phyloP scores from a whole-genome alignment of 2,329 filamentous ascomycete species.

The Ceratocystis cacaofunesta region DNA sequence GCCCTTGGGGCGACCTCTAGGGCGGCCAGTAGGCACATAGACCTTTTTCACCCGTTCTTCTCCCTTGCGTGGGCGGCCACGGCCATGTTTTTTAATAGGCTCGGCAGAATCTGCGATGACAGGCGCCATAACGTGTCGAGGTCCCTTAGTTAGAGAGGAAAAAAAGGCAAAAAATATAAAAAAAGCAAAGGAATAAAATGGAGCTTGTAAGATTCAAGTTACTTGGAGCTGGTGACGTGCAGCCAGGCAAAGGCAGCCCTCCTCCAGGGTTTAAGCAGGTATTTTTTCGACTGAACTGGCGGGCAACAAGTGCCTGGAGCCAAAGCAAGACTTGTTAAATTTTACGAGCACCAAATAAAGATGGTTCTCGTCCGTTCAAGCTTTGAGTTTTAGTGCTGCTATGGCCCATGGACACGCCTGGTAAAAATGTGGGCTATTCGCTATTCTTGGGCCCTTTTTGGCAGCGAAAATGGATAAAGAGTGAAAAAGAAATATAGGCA shows the following conservation, averaged over 20 bases:
- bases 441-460: background rate
- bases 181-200: background rate
- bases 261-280: background rate
- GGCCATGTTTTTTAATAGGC: slow-evolving; percentile 21
- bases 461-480: background rate
- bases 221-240: background rate
- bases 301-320: background rate
- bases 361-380: background rate
- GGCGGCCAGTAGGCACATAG: slow-evolving; percentile 27
- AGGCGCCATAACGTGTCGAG: slow-evolving; percentile 18
- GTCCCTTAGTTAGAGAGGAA: background rate
- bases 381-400: background rate
- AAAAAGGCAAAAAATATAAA: background rate
- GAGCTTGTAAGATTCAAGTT: background rate
- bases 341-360: background rate
- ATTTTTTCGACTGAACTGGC: background rate
- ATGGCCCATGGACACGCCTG: background rate
- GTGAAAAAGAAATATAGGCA: background rate
- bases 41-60: slow-evolving; percentile 29
- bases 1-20: slow-evolving; percentile 31
- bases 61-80: slow-evolving; percentile 28
- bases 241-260: background rate
- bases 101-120: slow-evolving; percentile 15
- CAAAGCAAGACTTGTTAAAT: background rate
- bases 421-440: background rate